Evolutionary conservation across 75 land plant species (phyloP).

Genomic region (Adiantum capillusveneris): DNA sequence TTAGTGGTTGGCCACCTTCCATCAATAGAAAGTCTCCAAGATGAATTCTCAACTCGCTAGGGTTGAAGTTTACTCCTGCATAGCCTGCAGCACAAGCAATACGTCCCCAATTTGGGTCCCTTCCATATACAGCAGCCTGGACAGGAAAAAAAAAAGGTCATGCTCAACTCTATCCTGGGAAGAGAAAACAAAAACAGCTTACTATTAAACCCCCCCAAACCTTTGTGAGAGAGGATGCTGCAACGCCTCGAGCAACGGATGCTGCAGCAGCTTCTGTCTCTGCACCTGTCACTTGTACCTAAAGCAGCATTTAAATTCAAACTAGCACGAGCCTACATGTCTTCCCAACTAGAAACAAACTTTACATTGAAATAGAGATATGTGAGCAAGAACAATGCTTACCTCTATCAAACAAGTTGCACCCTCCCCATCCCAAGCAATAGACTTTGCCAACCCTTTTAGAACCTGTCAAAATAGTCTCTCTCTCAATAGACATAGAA

Average conservation of each 20-base stretch:
- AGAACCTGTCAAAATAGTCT: conserved; percentile 48
- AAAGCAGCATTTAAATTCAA: conserved; percentile 11
- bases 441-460: conserved; percentile 95
- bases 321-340: not conserved
- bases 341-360: not conserved
- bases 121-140: conserved; percentile 96
- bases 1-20: conserved; percentile 80
- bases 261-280: conserved; percentile 65
- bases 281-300: conserved; percentile 86
- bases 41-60: conserved; percentile 46
- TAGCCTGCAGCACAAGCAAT: conserved; percentile 98
- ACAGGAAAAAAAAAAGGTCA: conserved; percentile 1
- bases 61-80: conserved; percentile 77
- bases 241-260: conserved; percentile 83
- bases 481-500: not conserved
- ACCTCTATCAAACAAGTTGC: conserved; percentile 98
- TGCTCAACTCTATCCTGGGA: not conserved
- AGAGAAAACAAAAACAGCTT: not conserved
- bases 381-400: no score
- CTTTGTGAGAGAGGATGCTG: conserved; percentile 86
- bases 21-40: conserved; percentile 77
- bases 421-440: conserved; percentile 99
- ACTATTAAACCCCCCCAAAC: no score
- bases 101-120: conserved; percentile 99
- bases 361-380: not conserved